phyloP scores from a whole-genome alignment of 2,329 filamentous ascomycete species.

The Chaetomiaceae sp. region DNA sequence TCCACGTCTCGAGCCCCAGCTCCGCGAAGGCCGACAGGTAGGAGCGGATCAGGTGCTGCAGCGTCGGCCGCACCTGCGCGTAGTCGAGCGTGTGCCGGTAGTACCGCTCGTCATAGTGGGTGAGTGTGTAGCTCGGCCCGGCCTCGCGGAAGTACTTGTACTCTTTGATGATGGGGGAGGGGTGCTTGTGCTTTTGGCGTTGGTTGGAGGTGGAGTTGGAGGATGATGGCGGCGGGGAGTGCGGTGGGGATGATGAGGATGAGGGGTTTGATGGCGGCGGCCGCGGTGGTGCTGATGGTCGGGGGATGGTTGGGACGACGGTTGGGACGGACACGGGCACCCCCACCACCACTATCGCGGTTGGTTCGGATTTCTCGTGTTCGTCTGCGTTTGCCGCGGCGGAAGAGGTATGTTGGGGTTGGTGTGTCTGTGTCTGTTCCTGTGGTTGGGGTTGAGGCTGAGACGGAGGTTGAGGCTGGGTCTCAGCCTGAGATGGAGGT shows the following conservation, averaged over 20 bases:
- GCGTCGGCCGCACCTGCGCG: slow-evolving; percentile 57
- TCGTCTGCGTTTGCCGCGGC: too few species aligned
- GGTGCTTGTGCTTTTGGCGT: too few species aligned
- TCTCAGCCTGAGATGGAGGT: background rate
- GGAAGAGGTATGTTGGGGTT: too few species aligned
- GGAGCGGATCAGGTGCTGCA: slow-evolving; percentile 64
- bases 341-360: too few species aligned
- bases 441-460: background rate
- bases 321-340: too few species aligned
- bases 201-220: too few species aligned
- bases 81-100: slow-evolving; percentile 62
- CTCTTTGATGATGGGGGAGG: slow-evolving; percentile 19
- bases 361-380: too few species aligned
- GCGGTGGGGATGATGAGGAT: background rate
- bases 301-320: too few species aligned
- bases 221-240: background rate
- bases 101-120: slow-evolving; percentile 70
- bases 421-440: too few species aligned
- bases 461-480: background rate
- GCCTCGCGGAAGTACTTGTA: slow-evolving; percentile 63
- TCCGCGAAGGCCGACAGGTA: slow-evolving; percentile 63
- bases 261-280: background rate
- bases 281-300: background rate
- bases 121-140: slow-evolving; percentile 51
- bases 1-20: slow-evolving; percentile 71